phyloP scores from a whole-genome alignment of 768 basidiomycete species.

The Tylopilus vinaceipallidus region DNA sequence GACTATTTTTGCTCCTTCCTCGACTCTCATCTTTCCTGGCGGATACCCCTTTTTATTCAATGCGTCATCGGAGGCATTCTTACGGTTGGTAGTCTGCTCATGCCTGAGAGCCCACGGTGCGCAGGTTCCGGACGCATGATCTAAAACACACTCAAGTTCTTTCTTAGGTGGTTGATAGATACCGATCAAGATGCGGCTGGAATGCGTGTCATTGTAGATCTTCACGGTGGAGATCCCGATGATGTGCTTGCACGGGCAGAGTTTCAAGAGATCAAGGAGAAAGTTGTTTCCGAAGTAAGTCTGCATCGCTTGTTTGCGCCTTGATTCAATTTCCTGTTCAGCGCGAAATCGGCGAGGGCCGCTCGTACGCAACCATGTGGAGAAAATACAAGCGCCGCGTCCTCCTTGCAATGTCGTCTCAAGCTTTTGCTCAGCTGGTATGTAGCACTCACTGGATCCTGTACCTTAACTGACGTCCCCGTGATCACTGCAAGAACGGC shows the following conservation, averaged over 20 bases:
- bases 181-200: slow-evolving; percentile 81
- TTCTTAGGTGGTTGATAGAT: slow-evolving; percentile 82
- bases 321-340: slow-evolving; percentile 28
- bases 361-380: slow-evolving; percentile 85
- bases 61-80: slow-evolving; percentile 83
- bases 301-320: background rate
- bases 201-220: slow-evolving; percentile 80
- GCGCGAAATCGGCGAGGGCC: slow-evolving; percentile 73
- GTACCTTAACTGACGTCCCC: background rate
- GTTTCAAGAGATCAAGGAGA: slow-evolving; percentile 86
- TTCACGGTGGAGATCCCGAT: slow-evolving; percentile 79
- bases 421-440: slow-evolving; percentile 93
- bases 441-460: slow-evolving; percentile 31
- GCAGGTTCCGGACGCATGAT: slow-evolving; percentile 2
- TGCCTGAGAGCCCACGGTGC: slow-evolving; percentile 90
- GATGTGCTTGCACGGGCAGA: slow-evolving; percentile 73
- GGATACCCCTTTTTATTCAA: slow-evolving; percentile 86
- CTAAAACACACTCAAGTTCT: slow-evolving; percentile 2
- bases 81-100: slow-evolving; percentile 70
- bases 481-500: slow-evolving; percentile 66
- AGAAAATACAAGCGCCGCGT: slow-evolving; percentile 82
- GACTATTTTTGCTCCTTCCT: slow-evolving; percentile 93
- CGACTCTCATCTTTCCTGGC: slow-evolving; percentile 85
- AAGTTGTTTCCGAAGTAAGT: slow-evolving; percentile 63
- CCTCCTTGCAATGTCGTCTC: slow-evolving; percentile 90